Evolutionary conservation across 352 stramenopile species (phyloP).

Genomic region (Pythium dissimile): DNA sequence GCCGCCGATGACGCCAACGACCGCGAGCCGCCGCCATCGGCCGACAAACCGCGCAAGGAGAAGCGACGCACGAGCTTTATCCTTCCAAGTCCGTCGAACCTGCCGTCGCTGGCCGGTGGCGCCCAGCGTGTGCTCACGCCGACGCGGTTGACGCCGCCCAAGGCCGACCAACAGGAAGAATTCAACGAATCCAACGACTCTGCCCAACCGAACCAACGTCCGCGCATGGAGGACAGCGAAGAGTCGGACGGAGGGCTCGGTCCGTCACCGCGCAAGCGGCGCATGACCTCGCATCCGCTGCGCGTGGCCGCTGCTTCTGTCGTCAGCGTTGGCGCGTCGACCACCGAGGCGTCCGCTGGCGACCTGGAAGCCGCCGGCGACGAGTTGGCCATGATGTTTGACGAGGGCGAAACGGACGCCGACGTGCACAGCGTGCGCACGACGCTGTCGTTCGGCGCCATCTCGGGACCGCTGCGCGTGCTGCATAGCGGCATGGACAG

Average conservation of each 20-base stretch:
- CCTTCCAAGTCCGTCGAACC: conserved; percentile 39
- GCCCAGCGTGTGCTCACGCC: conserved; percentile 61
- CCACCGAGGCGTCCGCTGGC: too few species aligned
- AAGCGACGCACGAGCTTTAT: conserved; percentile 45
- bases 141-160: conserved; percentile 18
- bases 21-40: background rate
- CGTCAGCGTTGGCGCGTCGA: background rate
- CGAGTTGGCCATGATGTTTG: background rate
- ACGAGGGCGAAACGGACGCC: conserved; percentile 12
- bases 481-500: conserved; percentile 16
- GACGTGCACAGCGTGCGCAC: conserved; percentile 18
- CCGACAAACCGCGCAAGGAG: conserved; percentile 26
- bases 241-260: conserved; percentile 21
- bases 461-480: conserved; percentile 27
- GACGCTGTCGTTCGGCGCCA: conserved; percentile 31
- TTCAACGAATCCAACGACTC: background rate
- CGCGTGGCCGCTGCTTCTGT: background rate
- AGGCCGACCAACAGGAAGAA: conserved; percentile 11
- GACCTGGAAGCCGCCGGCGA: background rate
- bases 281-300: background rate
- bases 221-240: conserved; percentile 19
- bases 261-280: conserved; percentile 20
- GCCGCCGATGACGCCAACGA: background rate
- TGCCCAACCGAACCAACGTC: too few species aligned
- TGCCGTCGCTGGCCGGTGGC: conserved; percentile 46